Evolutionary conservation across 768 basidiomycete genomes (phyloP).

Genomic region (Lactarius evosmus): DNA sequence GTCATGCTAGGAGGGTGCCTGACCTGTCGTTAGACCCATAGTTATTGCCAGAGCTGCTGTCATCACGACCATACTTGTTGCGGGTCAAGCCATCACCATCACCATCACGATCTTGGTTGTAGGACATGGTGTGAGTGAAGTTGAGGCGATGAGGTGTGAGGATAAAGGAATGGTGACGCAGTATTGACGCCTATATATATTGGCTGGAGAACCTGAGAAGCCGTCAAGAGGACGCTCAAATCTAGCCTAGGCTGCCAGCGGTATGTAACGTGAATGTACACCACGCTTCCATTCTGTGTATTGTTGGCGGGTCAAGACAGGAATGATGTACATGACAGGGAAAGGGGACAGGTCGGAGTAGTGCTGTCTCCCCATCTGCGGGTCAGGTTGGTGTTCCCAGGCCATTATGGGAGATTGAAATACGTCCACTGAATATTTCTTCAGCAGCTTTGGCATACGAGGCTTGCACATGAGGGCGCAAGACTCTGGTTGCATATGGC

Average conservation of each 20-base stretch:
- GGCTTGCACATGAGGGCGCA: neutral
- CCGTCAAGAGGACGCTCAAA: neutral
- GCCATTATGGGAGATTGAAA: neutral
- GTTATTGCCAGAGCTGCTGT: neutral
- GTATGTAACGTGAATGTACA: neutral
- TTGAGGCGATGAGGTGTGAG: neutral
- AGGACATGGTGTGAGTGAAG: constrained; percentile 19
- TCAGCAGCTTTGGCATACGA: no score
- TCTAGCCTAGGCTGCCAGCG: neutral
- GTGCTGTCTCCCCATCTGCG: neutral
- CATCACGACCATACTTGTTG: constrained; percentile 3
- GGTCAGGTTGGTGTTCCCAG: neutral
- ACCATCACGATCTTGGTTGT: constrained; percentile 19
- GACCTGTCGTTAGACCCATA: constrained; percentile 7
- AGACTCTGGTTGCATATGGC: no score
- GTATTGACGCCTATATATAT: neutral
- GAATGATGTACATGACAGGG: neutral
- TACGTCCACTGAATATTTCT: neutral
- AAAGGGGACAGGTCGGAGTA: neutral
- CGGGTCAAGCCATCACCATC: constrained; percentile 9
- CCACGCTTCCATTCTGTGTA: neutral
- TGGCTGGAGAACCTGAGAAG: neutral
- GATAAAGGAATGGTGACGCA: neutral
- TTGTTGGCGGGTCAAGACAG: neutral
- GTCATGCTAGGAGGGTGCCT: neutral